Evolutionary conservation across 2,329 filamentous ascomycete species (phyloP), one percentile per base, ranked within the genome.

Genomic region (Fusarium piperis): DNA sequence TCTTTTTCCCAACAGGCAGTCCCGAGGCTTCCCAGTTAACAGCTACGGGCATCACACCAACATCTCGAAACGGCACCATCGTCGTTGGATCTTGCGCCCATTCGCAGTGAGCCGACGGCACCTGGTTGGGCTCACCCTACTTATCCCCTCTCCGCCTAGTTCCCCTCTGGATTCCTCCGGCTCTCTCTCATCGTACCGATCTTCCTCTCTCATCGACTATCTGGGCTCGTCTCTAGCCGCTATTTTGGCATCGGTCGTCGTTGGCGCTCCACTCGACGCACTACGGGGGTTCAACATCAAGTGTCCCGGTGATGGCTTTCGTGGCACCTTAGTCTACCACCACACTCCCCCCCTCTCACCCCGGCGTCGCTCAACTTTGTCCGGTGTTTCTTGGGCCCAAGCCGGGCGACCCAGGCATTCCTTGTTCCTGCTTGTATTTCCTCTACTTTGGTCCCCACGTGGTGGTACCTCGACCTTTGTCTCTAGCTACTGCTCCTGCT

Each of bases 401-500:
- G 69, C 72, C 55, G 71, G 75, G 68, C 76, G 72, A 70, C 56
- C 74, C 73, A 77, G 71, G 77, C 74, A 72, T 72, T 73, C 68
- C 74, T 79, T 78, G 79, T 77, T 76, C 78, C 74, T 79, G 68
- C 74, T 75, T 75, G 76, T 78, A 75, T 80, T 78, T 73, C 71
- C 74, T 77, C 77, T 81, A 80, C 75, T 74, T 78, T 71, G 70
- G 66, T 76, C 73, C 76, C 78, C 79, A 79, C 77, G 77, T 77
- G 78, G 76, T 74, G 78, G 81, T 81, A 82, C 81, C 73, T 80
- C 72, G 73, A 78, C 74, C 64, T 75, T 77, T 73, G 76, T 74
- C 77, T 75, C 76, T 76, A 76, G 76, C 74, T 74, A 76, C 76
- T 64, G 28, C 52, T 57, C 23, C 53, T 57, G 11, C 53, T 57